These are phyloP conservation scores for Neurospora sp. DNA, from an alignment of 2,329 filamentous ascomycete genomes.

Conservation along the genomic window DNA sequence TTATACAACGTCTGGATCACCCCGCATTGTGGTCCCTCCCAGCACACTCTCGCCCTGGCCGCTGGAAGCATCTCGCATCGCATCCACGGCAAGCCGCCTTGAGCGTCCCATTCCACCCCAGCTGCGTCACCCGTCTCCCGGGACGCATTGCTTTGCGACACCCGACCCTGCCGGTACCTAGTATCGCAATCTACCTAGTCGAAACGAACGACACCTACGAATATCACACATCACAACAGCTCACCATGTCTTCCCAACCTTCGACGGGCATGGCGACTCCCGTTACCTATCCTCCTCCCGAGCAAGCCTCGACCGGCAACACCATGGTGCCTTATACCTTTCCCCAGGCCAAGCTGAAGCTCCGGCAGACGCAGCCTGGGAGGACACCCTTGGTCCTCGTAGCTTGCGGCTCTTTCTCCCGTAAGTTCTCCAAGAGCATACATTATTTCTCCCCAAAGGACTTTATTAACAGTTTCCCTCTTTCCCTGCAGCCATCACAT, in stretches of 20 bases:
- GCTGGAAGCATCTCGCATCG: neutral
- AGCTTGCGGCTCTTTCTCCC: conserved; percentile 26
- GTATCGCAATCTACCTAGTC: neutral
- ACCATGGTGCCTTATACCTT: conserved; percentile 18
- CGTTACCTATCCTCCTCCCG: neutral
- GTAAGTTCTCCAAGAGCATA: conserved; percentile 11
- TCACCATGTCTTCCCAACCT: neutral
- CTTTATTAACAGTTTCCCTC: neutral
- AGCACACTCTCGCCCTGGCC: neutral
- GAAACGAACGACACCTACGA: neutral
- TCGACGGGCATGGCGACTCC: neutral
- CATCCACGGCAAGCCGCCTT: neutral
- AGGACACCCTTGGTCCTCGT: conserved; percentile 27
- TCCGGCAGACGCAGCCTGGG: conserved; percentile 15
- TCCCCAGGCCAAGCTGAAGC: conserved; percentile 19
- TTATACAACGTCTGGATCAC: neutral
- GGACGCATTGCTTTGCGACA: neutral
- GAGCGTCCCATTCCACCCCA: neutral
- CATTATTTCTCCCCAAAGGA: conserved; percentile 2
- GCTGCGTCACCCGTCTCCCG: neutral
- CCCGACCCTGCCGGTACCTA: neutral
- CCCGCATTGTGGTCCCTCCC: neutral
- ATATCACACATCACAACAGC: neutral
- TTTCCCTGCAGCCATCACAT: conserved; percentile 14
- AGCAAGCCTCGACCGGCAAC: neutral